Percentiles rank a stretch among this genome's conserved stretches.
phyloP scores from a whole-genome alignment of 177 flowering plant genomes.

The Vitis hybrid region DNA sequence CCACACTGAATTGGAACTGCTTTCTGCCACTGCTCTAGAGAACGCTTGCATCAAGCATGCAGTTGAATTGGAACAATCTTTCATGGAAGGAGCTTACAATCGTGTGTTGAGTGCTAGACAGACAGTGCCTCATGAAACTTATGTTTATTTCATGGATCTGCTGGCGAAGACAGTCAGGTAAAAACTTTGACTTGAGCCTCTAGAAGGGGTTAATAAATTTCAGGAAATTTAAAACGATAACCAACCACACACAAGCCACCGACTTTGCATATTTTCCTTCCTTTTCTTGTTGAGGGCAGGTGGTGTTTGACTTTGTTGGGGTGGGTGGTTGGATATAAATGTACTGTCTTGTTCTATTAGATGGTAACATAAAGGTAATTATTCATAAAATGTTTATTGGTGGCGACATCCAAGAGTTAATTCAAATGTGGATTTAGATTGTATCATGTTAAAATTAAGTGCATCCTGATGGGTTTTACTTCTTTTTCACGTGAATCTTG shows the following conservation, averaged over 20 bases:
- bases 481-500: too few relatives aligned
- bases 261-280: neutral
- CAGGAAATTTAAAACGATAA: neutral
- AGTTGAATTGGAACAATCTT: constrained; percentile 94
- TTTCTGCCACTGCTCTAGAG: constrained; percentile 73
- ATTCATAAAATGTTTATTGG: too few relatives aligned
- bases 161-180: constrained; percentile 97
- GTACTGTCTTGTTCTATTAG: too few relatives aligned
- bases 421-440: too few relatives aligned
- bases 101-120: constrained; percentile 93
- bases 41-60: constrained; percentile 95
- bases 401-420: too few relatives aligned
- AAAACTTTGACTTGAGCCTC: neutral
- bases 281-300: too few relatives aligned
- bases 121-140: constrained; percentile 90
- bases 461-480: too few relatives aligned
- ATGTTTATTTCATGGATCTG: constrained; percentile 91
- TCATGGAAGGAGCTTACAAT: constrained; percentile 99
- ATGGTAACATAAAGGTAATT: too few relatives aligned
- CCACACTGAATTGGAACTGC: constrained; percentile 92
- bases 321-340: too few relatives aligned
- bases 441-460: too few relatives aligned
- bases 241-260: neutral
- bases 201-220: neutral
- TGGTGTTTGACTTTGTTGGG: too few relatives aligned